Percentiles rank a stretch among this genome's conserved stretches.
Evolutionary conservation across 768 basidiomycete species (phyloP).

Genomic region (Clavulina sp.): DNA sequence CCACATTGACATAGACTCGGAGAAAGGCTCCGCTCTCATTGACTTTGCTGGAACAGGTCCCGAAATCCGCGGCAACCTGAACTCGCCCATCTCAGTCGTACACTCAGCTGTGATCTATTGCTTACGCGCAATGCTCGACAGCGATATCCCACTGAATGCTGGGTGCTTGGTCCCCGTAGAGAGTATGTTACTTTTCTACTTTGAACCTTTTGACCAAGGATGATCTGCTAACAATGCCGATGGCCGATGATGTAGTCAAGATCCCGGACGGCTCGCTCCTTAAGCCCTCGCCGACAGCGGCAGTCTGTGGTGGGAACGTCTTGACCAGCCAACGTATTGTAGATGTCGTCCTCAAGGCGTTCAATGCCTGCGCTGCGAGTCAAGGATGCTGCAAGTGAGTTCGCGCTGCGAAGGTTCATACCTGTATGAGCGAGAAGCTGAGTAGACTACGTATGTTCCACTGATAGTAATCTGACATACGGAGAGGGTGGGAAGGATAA

Average conservation of each 20-base stretch:
- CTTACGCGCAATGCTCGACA: conserved; percentile 70
- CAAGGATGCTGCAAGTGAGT: conserved; percentile 85
- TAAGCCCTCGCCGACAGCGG: conserved; percentile 68
- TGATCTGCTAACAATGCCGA: neutral
- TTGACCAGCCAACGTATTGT: conserved; percentile 85
- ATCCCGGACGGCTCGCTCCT: conserved; percentile 68
- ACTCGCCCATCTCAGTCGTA: conserved; percentile 70
- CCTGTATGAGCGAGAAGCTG: neutral
- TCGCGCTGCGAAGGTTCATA: conserved; percentile 1
- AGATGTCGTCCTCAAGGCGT: conserved; percentile 84
- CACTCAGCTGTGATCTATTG: conserved; percentile 82
- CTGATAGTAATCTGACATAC: conserved; percentile 64
- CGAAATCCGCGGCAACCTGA: conserved; percentile 52
- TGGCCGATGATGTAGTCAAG: conserved; percentile 31
- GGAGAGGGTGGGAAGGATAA: conserved; percentile 75
- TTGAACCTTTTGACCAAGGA: too few species aligned
- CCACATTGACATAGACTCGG: conserved; percentile 56
- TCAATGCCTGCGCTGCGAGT: conserved; percentile 79
- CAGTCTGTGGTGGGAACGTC: conserved; percentile 88
- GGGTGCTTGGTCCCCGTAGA: conserved; percentile 80
- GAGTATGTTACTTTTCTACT: conserved; percentile 26
- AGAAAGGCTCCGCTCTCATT: conserved; percentile 57
- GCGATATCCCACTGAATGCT: conserved; percentile 83
- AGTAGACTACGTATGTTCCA: neutral
- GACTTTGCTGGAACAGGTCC: conserved; percentile 42